phyloP scores from a whole-genome alignment of 164 flowering plant genomes.

The Chimonanthus salicifolius region DNA sequence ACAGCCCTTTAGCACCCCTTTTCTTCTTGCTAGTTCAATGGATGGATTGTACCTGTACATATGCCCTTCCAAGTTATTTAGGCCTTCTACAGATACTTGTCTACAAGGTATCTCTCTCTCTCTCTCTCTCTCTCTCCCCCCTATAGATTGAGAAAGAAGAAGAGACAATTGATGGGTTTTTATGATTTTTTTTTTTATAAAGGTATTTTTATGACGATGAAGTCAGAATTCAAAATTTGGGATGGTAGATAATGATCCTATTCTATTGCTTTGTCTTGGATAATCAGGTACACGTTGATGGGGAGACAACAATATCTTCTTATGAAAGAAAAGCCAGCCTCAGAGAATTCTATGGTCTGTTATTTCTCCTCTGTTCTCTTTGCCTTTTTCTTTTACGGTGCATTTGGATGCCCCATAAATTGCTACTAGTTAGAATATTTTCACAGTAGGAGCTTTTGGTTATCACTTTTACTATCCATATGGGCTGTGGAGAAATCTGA shows the following conservation, averaged over 20 bases:
- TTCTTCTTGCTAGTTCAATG: conserved; percentile 58
- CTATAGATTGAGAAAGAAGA: too few species aligned
- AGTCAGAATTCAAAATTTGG: too few species aligned
- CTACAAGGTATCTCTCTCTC: conserved; percentile 4
- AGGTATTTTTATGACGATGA: too few species aligned
- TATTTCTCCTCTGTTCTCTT: background rate
- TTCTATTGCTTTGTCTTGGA: too few species aligned
- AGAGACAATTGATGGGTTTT: too few species aligned
- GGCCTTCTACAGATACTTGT: conserved; percentile 55
- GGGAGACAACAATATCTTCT: conserved; percentile 7
- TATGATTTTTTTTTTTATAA: too few species aligned
- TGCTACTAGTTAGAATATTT: too few species aligned
- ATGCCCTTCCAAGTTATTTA: conserved; percentile 56
- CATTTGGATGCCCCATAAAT: too few species aligned
- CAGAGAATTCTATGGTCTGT: conserved; percentile 12
- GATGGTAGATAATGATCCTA: background rate
- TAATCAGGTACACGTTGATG: conserved; percentile 6
- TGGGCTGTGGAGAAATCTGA: too few species aligned
- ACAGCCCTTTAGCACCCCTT: conserved; percentile 60
- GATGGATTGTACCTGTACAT: conserved; percentile 67
- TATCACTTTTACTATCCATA: too few species aligned
- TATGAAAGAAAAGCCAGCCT: conserved; percentile 16
- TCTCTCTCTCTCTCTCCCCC: background rate
- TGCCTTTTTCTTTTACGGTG: background rate
- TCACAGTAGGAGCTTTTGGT: too few species aligned